Evolutionary conservation across 2,329 filamentous ascomycete species (phyloP).

Genomic region (Diaporthe helianthi): DNA sequence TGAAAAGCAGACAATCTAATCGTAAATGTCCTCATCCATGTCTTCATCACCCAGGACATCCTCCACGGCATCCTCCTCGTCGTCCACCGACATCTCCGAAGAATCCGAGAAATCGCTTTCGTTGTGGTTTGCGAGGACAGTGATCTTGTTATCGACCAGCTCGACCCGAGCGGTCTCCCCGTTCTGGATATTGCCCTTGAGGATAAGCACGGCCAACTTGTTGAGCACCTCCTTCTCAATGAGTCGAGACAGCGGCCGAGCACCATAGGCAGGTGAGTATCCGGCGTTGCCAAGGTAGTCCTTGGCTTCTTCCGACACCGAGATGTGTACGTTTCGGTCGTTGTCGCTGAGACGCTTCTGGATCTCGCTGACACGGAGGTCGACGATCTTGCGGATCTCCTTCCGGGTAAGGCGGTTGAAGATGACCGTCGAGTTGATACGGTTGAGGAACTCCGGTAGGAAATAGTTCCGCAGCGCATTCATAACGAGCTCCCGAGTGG

Average conservation of each 20-base stretch:
- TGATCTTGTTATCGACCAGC: constrained; percentile 79
- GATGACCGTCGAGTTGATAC: constrained; percentile 94
- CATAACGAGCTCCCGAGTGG: constrained; percentile 90
- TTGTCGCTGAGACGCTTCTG: constrained; percentile 90
- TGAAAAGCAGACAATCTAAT: neutral
- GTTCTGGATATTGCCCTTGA: constrained; percentile 83
- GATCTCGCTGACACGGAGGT: constrained; percentile 85
- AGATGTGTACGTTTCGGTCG: constrained; percentile 82
- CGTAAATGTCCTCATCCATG: constrained; percentile 62
- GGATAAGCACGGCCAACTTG: constrained; percentile 86
- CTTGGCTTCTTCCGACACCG: constrained; percentile 84
- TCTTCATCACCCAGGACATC: constrained; percentile 68
- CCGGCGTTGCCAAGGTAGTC: constrained; percentile 91
- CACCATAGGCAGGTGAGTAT: constrained; percentile 95
- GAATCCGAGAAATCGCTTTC: constrained; percentile 62
- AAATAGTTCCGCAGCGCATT: constrained; percentile 92
- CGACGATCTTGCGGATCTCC: constrained; percentile 96
- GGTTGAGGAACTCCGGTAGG: constrained; percentile 97
- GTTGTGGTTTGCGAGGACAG: constrained; percentile 85
- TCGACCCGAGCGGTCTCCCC: constrained; percentile 84
- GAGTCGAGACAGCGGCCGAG: constrained; percentile 83
- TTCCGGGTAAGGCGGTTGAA: constrained; percentile 92
- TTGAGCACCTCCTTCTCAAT: constrained; percentile 99
- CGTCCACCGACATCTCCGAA: constrained; percentile 73
- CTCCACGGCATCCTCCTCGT: constrained; percentile 72